These are phyloP conservation scores for Tympanopsis confertula DNA, from an alignment of 2,329 filamentous ascomycete genomes.

Conservation along the genomic window DNA sequence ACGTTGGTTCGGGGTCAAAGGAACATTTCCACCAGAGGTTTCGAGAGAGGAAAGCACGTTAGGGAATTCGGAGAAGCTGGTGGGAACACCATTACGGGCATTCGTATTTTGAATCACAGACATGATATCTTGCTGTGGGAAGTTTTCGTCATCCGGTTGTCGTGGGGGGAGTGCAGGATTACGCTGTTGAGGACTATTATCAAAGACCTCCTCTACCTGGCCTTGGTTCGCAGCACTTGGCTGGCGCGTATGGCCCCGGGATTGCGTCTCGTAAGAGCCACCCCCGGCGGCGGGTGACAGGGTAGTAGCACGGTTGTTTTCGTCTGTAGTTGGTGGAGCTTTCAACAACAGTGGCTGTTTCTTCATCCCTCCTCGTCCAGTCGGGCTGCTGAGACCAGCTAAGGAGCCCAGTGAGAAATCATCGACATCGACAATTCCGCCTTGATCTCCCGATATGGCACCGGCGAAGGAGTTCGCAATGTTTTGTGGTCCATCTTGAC, in stretches of 20 bases:
- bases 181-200: constrained; percentile 17
- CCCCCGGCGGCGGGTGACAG: constrained; percentile 31
- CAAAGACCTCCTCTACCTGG: constrained; percentile 29
- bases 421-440: constrained; percentile 44
- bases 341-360: constrained; percentile 31
- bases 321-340: constrained; percentile 10
- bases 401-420: constrained; percentile 20
- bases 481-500: constrained; percentile 63
- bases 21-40: constrained; percentile 23
- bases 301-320: constrained; percentile 23
- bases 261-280: constrained; percentile 30
- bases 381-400: constrained; percentile 17
- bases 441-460: constrained; percentile 50
- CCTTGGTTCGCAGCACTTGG: constrained; percentile 16
- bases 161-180: constrained; percentile 6
- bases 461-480: constrained; percentile 75
- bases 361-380: constrained; percentile 25
- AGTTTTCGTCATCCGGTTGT: constrained; percentile 4
- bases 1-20: constrained; percentile 27
- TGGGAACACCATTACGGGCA: constrained; percentile 23
- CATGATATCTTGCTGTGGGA: constrained; percentile 30
- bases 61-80: constrained; percentile 24
- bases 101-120: constrained; percentile 32
- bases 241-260: constrained; percentile 15
- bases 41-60: constrained; percentile 29